Base-by-base conservation (phyloP, 306 rosid genomes). In the Luffa aegyptiaca region DNA sequence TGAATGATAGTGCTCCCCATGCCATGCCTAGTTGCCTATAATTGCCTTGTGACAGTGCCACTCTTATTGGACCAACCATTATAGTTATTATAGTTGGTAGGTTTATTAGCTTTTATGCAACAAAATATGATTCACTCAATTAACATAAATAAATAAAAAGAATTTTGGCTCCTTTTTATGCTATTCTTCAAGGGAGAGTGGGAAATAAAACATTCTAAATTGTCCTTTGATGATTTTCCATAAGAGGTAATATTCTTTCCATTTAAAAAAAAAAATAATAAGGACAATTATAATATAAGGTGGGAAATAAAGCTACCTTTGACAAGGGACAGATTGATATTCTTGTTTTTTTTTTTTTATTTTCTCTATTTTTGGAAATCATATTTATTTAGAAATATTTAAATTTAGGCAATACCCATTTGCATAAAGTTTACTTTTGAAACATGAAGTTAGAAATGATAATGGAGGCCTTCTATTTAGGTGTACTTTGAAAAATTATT, bases 1-100 rank as follows among this genome's bases (percentile, higher is more conserved):
- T 31, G 78, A 17, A 74, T 74, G 46, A 74, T 74, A 74, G 78
- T 74, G 78, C 45, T 51, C 46, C 62, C 78, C 62, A 74, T 51
- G 78, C 33, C 78, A 74, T 72, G 77, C 39, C 77, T 72, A 72
- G 21, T 48, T 44, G 61, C 62, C 78, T 74, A 74, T 74, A 74
- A 48, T 73, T 48, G 78, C 9, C 62, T 2, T 18, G 41, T 72
- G 59, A 51, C 78, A 74, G 12, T 74, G 78, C 14, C 78, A 72
- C 59, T 72, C 13, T 48, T 74, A 74, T 74, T 74, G 78, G 78
- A 51, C 62, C 62, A 51, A 33, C 46, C 57, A 74, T 74, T 74
- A 74, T 51, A 51, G 78, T 74, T 74, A 48, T 74, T 74, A 33
- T 33, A 33, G 78, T 74, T 74, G 59, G 77, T 73, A 52, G 46